phyloP scores from a whole-genome alignment of 176 grass and related monocot genomes.

The Tuctoria greenei region DNA sequence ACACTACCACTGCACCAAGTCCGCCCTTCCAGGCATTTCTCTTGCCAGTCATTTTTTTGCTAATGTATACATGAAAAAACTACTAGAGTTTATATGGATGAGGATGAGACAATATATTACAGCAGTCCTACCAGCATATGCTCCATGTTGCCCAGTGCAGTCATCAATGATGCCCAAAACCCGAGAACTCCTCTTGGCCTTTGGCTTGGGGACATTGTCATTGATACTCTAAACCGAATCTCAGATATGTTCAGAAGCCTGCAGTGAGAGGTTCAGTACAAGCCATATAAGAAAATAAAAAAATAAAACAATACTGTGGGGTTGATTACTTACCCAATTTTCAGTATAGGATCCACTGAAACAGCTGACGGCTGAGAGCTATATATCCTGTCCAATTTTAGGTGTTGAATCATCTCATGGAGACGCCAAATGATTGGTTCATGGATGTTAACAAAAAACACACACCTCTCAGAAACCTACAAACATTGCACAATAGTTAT shows the following conservation, averaged over 20 bases:
- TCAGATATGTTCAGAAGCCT: conserved; percentile 95
- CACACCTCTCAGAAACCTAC: conserved; percentile 81
- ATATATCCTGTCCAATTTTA: conserved; percentile 69
- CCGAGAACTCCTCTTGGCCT: conserved; percentile 96
- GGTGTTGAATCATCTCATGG: conserved; percentile 89
- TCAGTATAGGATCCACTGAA: conserved; percentile 90
- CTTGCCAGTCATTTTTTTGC: not conserved
- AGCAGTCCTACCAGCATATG: conserved; percentile 80
- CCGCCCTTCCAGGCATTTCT: not conserved
- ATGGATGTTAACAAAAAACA: conserved; percentile 92
- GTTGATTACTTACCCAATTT: conserved; percentile 72
- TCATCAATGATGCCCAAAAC: conserved; percentile 99
- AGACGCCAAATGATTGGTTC: conserved; percentile 96
- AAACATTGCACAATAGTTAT: conserved; percentile 29
- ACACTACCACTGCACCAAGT: no score
- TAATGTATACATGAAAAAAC: not conserved
- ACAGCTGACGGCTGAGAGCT: conserved; percentile 70
- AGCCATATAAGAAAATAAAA: not conserved
- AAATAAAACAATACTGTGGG: not conserved
- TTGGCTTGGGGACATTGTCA: conserved; percentile 96
- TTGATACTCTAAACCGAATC: conserved; percentile 90
- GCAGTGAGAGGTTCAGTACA: conserved; percentile 26
- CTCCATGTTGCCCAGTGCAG: conserved; percentile 97
- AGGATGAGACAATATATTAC: conserved; percentile 9
- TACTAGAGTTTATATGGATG: conserved; percentile 2